phyloP scores from a whole-genome alignment of 2,329 filamentous ascomycete species.

The Cadophora malorum region DNA sequence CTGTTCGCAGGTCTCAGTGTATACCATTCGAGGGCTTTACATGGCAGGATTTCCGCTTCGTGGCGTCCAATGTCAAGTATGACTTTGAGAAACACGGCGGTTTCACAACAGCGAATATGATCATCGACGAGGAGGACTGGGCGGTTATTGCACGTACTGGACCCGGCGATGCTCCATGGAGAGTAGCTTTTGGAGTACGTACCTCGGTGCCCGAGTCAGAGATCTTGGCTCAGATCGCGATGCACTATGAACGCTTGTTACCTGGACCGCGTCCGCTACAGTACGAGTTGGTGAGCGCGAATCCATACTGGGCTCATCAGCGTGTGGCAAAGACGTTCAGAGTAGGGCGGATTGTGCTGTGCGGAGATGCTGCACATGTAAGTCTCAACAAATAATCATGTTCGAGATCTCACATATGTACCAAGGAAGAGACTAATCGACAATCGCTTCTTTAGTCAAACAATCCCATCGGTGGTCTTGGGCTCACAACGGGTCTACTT shows the following conservation, averaged over 20 bases:
- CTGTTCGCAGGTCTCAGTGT: slow-evolving; percentile 1
- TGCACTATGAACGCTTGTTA: background rate
- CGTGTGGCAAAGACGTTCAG: slow-evolving; percentile 60
- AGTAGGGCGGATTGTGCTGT: slow-evolving; percentile 62
- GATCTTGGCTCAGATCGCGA: background rate
- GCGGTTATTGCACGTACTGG: slow-evolving; percentile 12
- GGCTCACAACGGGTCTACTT: slow-evolving; percentile 55
- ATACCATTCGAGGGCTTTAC: slow-evolving; percentile 24
- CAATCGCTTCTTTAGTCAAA: slow-evolving; percentile 29
- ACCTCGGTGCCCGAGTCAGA: background rate
- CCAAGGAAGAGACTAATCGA: background rate
- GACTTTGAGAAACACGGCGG: slow-evolving; percentile 1
- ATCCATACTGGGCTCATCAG: slow-evolving; percentile 66
- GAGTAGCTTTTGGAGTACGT: slow-evolving; percentile 14
- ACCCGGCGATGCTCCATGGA: slow-evolving; percentile 12
- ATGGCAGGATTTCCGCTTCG: slow-evolving; percentile 12
- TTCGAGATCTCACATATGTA: too few species aligned
- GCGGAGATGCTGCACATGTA: slow-evolving; percentile 64
- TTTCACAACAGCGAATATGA: slow-evolving; percentile 12
- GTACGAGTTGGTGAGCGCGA: slow-evolving; percentile 48
- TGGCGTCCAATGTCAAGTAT: slow-evolving; percentile 21
- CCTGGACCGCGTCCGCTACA: background rate
- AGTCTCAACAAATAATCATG: background rate
- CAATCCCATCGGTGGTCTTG: slow-evolving; percentile 50
- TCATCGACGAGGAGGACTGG: slow-evolving; percentile 20